Evolutionary conservation across 345 rosid genomes (phyloP).

Genomic region (Syzygium jambos): DNA sequence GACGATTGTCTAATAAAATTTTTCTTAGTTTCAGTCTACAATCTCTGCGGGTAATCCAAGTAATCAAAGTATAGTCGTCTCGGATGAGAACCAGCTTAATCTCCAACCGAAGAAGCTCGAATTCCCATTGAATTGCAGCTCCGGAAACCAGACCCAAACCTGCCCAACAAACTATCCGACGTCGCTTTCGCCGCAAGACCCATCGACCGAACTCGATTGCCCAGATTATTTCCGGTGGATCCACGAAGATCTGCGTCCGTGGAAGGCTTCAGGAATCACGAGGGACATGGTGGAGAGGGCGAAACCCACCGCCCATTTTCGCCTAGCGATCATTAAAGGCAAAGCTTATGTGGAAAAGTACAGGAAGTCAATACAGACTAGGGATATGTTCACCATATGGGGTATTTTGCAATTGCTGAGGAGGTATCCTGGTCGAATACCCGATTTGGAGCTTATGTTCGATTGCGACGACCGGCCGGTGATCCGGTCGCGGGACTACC

Average conservation of each 20-base stretch:
- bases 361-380: constrained; percentile 28
- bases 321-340: constrained; percentile 31
- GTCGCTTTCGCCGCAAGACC: background rate
- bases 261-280: constrained; percentile 40
- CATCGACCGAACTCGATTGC: constrained; percentile 4
- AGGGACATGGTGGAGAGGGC: constrained; percentile 50
- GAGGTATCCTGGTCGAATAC: constrained; percentile 46
- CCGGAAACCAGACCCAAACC: constrained; percentile 18
- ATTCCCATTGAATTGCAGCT: constrained; percentile 29
- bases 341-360: constrained; percentile 27
- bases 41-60: background rate
- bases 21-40: background rate
- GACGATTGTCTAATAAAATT: background rate
- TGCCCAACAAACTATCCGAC: constrained; percentile 27
- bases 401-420: constrained; percentile 50
- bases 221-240: constrained; percentile 63
- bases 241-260: constrained; percentile 57
- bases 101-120: constrained; percentile 5
- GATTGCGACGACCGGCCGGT: constrained; percentile 39
- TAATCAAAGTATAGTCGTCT: background rate
- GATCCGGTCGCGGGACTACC: constrained; percentile 11
- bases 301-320: constrained; percentile 24
- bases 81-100: background rate
- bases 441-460: constrained; percentile 58
- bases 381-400: constrained; percentile 54